phyloP scores from a whole-genome alignment of 306 rosid genomes.

The Dalbergia cochinchinensis region DNA sequence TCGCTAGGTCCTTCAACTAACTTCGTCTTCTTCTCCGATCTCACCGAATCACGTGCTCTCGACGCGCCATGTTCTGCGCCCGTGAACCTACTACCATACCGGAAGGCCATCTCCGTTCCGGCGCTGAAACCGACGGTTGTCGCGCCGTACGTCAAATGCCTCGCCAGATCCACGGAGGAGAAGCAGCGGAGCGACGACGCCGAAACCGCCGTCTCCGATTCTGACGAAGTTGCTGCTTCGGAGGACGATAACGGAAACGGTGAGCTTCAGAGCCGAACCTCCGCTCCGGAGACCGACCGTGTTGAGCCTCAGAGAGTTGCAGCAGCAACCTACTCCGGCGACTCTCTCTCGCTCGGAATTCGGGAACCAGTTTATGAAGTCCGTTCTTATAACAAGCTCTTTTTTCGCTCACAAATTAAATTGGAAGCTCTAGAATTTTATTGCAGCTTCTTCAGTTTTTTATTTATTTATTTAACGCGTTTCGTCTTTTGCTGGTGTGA shows the following conservation, averaged over 20 bases:
- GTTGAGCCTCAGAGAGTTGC: slow-evolving; percentile 50
- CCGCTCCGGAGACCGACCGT: slow-evolving; percentile 16
- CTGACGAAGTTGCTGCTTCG: slow-evolving; percentile 39
- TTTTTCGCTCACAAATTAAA: neutral
- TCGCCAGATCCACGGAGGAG: slow-evolving; percentile 73
- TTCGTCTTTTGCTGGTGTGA: neutral
- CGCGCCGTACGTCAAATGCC: slow-evolving; percentile 53
- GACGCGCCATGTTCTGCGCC: slow-evolving; percentile 46
- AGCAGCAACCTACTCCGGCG: slow-evolving; percentile 59
- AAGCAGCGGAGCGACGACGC: slow-evolving; percentile 62
- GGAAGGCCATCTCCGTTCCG: slow-evolving; percentile 40
- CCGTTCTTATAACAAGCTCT: slow-evolving; percentile 3
- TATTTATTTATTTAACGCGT: neutral
- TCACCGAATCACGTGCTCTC: slow-evolving; percentile 40
- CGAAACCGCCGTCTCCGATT: slow-evolving; percentile 48
- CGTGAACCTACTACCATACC: slow-evolving; percentile 38
- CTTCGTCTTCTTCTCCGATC: slow-evolving; percentile 56
- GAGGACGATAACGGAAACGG: slow-evolving; percentile 30
- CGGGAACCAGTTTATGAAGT: slow-evolving; percentile 97
- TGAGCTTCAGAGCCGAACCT: slow-evolving; percentile 23
- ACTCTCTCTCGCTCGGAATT: slow-evolving; percentile 79
- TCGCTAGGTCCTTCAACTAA: slow-evolving; percentile 45
- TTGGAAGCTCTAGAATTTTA: slow-evolving; percentile 8
- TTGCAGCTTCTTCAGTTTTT: slow-evolving; percentile 12
- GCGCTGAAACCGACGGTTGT: slow-evolving; percentile 21